A percentile compares a stretch with the other conserved stretches of the same genome.
phyloP scores from a whole-genome alignment of 305 asterid species.

The Rubia peregrina region DNA sequence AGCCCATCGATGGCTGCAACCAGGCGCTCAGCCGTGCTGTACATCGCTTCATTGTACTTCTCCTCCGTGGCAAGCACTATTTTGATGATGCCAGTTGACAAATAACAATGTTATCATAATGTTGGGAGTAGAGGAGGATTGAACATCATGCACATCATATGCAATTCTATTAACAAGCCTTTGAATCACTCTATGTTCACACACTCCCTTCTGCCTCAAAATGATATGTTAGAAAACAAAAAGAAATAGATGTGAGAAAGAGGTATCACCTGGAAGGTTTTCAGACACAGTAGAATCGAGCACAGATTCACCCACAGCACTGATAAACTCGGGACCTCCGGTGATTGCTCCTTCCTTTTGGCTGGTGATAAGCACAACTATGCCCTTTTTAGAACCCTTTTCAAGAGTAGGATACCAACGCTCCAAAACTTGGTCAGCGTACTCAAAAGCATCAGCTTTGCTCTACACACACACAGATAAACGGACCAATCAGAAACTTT shows the following conservation, averaged over 20 bases:
- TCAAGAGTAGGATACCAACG: conserved; percentile 86
- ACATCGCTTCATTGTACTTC: conserved; percentile 85
- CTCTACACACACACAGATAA: conserved; percentile 38
- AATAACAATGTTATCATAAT: not conserved
- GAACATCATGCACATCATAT: not conserved
- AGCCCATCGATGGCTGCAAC: conserved; percentile 87
- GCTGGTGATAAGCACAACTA: conserved; percentile 85
- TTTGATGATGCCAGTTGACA: not conserved
- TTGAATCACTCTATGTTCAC: not conserved
- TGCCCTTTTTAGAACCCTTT: conserved; percentile 78
- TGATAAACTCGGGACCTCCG: conserved; percentile 84
- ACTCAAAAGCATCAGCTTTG: conserved; percentile 98
- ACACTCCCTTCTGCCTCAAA: not conserved
- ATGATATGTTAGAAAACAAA: not conserved
- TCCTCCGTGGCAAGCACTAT: conserved; percentile 91
- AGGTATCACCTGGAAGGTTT: conserved; percentile 68
- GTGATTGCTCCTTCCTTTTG: conserved; percentile 98
- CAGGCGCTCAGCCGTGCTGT: conserved; percentile 58
- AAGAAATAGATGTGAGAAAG: conserved; percentile 1
- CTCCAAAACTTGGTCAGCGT: conserved; percentile 86
- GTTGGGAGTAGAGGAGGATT: not conserved
- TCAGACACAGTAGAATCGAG: conserved; percentile 92
- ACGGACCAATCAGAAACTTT: conserved; percentile 10
- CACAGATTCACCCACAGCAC: conserved; percentile 84
- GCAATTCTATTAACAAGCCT: not conserved